Evolutionary conservation across 2,329 filamentous ascomycete species (phyloP).

Genomic region (Beauveria caledonica): DNA sequence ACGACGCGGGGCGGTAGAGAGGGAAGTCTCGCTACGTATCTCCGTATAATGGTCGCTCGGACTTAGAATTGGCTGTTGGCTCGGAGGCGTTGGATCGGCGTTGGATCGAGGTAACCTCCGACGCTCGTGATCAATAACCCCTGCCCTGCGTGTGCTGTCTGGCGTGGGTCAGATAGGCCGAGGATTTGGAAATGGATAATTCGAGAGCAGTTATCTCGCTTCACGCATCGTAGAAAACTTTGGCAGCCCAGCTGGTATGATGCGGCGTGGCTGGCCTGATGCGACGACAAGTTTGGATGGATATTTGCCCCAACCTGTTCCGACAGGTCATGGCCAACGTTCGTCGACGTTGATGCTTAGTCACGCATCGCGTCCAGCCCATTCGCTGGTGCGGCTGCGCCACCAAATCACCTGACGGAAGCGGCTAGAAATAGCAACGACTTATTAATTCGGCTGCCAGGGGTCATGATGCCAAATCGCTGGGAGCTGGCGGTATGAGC

Average conservation of each 20-base stretch:
- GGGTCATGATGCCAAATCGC: neutral
- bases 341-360: slow-evolving; percentile 4
- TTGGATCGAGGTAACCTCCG: neutral
- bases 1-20: neutral
- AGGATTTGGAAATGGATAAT: neutral
- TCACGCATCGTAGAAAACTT: neutral
- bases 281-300: neutral
- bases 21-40: neutral
- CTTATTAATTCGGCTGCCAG: neutral
- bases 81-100: neutral
- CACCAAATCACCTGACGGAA: slow-evolving; percentile 11
- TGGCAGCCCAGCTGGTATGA: neutral
- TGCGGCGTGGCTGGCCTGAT: slow-evolving; percentile 3
- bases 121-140: neutral
- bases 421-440: slow-evolving; percentile 7
- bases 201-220: neutral
- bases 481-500: neutral
- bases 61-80: neutral
- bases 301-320: neutral
- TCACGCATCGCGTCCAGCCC: neutral
- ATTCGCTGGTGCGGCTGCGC: neutral
- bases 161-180: neutral
- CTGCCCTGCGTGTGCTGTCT: neutral
- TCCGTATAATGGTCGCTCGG: neutral
- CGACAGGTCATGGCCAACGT: slow-evolving; percentile 3